Conservation (phyloP, 1,284 basidiomycete genomes). For the Sanguinoderma infundibulare region DNA sequence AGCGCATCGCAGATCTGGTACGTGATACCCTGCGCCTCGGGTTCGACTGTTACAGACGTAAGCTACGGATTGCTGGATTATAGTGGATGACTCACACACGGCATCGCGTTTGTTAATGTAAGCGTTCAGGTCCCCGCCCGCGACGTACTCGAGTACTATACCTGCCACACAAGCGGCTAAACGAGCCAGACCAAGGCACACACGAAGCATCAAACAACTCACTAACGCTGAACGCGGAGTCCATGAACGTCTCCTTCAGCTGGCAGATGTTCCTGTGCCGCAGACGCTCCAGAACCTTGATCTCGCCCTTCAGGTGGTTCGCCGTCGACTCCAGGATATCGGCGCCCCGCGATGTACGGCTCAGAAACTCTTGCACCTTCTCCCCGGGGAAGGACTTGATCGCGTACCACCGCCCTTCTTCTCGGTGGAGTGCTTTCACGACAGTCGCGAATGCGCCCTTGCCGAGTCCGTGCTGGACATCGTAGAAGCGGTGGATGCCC, state of each 20-base stretch:
- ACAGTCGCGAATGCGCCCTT: slow-evolving; percentile 83
- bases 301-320: slow-evolving; percentile 66
- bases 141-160: slow-evolving; percentile 78
- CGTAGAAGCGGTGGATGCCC: slow-evolving; percentile 45
- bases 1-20: slow-evolving; percentile 74
- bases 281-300: slow-evolving; percentile 74
- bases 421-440: slow-evolving; percentile 63
- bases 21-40: slow-evolving; percentile 56
- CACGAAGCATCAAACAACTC: neutral
- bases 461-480: slow-evolving; percentile 68
- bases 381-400: slow-evolving; percentile 73
- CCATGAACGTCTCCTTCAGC: slow-evolving; percentile 56
- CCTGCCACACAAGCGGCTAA: slow-evolving; percentile 43
- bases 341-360: neutral
- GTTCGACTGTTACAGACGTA: neutral
- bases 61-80: neutral
- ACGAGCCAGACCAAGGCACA: neutral
- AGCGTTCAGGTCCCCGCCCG: slow-evolving; percentile 89
- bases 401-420: slow-evolving; percentile 64
- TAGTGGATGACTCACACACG: neutral
- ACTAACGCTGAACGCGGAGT: neutral
- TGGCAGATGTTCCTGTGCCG: slow-evolving; percentile 83
- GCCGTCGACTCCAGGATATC: neutral
- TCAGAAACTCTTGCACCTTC: slow-evolving; percentile 32
- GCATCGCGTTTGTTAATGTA: slow-evolving; percentile 58